These are phyloP conservation scores for Pseudotsuga menziesii DNA, from an alignment of 75 land plant genomes.

Conservation along the genomic window DNA sequence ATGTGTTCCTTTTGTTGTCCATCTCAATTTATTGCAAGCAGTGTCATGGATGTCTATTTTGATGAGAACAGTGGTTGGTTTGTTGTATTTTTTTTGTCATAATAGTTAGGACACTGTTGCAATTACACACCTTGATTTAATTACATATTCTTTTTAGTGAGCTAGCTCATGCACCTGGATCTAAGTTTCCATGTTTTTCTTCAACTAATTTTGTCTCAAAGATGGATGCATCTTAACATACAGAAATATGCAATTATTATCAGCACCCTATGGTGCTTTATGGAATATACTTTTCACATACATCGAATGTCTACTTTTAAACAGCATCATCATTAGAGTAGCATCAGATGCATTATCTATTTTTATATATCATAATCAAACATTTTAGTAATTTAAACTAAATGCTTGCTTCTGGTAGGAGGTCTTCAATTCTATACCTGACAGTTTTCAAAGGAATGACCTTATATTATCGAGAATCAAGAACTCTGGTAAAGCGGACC, in stretches of 20 bases:
- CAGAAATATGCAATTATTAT: too few relatives aligned
- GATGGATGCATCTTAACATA: too few relatives aligned
- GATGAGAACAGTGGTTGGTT: too few relatives aligned
- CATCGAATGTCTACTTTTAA: too few relatives aligned
- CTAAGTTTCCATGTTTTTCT: background rate
- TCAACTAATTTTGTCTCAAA: background rate
- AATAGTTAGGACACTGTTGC: background rate
- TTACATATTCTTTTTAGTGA: background rate
- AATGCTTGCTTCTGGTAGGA: constrained; percentile 12
- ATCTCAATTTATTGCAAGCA: too few relatives aligned
- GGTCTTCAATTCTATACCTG: constrained; percentile 15
- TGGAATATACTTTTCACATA: too few relatives aligned
- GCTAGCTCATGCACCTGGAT: background rate
- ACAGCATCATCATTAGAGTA: too few relatives aligned
- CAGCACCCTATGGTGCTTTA: too few relatives aligned
- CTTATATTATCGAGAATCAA: constrained; percentile 30
- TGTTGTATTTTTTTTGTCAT: too few relatives aligned
- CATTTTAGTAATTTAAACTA: constrained; percentile 13
- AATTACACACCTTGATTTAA: background rate
- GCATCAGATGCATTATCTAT: too few relatives aligned
- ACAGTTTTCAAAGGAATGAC: constrained; percentile 30
- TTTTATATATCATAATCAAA: background rate
- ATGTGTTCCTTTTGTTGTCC: too few relatives aligned
- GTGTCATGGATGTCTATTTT: too few relatives aligned
- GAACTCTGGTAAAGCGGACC: constrained; percentile 73